Conservation (phyloP, 352 stramenopile species). For the Globisporangium orthogonon region DNA sequence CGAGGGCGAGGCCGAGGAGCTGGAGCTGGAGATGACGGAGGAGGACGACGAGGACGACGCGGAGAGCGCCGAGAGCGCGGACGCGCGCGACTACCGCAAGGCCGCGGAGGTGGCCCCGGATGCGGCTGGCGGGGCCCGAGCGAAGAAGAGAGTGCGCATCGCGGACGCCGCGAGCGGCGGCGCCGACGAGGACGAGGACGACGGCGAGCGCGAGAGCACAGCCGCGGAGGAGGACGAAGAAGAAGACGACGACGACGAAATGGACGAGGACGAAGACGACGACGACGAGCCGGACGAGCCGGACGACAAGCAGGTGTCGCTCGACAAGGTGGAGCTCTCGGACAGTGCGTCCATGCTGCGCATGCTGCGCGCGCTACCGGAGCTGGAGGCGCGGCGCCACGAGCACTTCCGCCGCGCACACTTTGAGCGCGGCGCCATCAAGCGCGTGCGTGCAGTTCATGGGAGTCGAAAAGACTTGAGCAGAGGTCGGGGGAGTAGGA, state of each 20-base stretch:
- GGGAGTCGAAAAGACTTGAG: background rate
- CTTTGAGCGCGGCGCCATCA: conserved; percentile 79
- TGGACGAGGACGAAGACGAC: conserved; percentile 43
- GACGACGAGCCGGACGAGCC: conserved; percentile 14
- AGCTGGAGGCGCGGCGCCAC: conserved; percentile 59
- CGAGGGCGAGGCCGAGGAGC: conserved; percentile 13
- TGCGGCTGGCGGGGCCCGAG: background rate
- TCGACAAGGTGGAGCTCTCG: conserved; percentile 37
- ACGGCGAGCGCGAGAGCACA: conserved; percentile 14
- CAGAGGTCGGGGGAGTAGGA: too few relatives aligned
- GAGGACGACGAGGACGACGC: conserved; percentile 15
- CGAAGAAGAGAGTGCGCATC: conserved; percentile 21
- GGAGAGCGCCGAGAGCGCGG: background rate
- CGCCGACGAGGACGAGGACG: conserved; percentile 25
- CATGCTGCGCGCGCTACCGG: conserved; percentile 60
- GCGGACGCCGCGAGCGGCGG: conserved; percentile 15
- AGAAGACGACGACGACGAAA: conserved; percentile 27
- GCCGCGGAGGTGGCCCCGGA: too few relatives aligned
- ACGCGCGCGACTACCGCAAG: too few relatives aligned
- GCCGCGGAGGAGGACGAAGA: conserved; percentile 9
- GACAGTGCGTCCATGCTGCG: conserved; percentile 67
- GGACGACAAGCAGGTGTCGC: conserved; percentile 33
- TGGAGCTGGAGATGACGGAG: conserved; percentile 34
- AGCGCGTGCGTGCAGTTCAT: conserved; percentile 32
- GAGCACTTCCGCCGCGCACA: conserved; percentile 81